These are phyloP conservation scores for Ustilago xerochloae DNA, from an alignment of 1,284 basidiomycete genomes.

Conservation along the genomic window DNA sequence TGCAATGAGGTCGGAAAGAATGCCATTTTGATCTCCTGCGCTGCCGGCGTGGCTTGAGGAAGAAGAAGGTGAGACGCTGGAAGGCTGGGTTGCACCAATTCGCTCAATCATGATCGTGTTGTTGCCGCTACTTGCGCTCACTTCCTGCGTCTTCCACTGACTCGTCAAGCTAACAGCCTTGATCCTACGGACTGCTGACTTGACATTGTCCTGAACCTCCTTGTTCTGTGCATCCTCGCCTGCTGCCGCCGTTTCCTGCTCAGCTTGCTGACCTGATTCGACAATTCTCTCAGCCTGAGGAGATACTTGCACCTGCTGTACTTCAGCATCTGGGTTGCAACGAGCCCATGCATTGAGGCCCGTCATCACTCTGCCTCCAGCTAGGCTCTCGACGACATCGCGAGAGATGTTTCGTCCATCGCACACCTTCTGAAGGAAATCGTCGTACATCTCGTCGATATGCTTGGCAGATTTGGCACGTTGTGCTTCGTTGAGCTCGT, in stretches of 20 bases:
- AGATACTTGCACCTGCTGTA: slow-evolving; percentile 20
- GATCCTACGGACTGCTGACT: slow-evolving; percentile 41
- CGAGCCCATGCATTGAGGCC: slow-evolving; percentile 68
- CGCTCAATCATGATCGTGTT: slow-evolving; percentile 51
- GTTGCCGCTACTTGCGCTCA: slow-evolving; percentile 43
- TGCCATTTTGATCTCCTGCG: slow-evolving; percentile 13
- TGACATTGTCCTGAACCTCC: slow-evolving; percentile 25
- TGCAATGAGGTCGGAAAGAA: slow-evolving; percentile 34
- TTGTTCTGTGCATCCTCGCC: slow-evolving; percentile 4
- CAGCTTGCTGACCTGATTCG: slow-evolving; percentile 30
- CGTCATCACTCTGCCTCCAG: slow-evolving; percentile 70
- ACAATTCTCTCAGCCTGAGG: slow-evolving; percentile 24
- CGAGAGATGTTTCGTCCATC: slow-evolving; percentile 67
- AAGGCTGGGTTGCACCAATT: slow-evolving; percentile 16
- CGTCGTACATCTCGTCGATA: slow-evolving; percentile 69
- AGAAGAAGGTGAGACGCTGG: not conserved
- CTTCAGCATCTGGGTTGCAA: slow-evolving; percentile 50
- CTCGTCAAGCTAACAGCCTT: slow-evolving; percentile 42
- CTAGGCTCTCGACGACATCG: slow-evolving; percentile 68
- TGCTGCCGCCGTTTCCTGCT: slow-evolving; percentile 10
- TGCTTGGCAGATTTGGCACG: slow-evolving; percentile 61
- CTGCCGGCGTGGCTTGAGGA: not conserved
- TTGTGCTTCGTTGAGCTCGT: slow-evolving; percentile 64
- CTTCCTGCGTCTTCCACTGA: slow-evolving; percentile 54
- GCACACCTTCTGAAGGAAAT: slow-evolving; percentile 66